phyloP scores from a whole-genome alignment of 768 basidiomycete genomes.

The Leccinum longicurvipes region DNA sequence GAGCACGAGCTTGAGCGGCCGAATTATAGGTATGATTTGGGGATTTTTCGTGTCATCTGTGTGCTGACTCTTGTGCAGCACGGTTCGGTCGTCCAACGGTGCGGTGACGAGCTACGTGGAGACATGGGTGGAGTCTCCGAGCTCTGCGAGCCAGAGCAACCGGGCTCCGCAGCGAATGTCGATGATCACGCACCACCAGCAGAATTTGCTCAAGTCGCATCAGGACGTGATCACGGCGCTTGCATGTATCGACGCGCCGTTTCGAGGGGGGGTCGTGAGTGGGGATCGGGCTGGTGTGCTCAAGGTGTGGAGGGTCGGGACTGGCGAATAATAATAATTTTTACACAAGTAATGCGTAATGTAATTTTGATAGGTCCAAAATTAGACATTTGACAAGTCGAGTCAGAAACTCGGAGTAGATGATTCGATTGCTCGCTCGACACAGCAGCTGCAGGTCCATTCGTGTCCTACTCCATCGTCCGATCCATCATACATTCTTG shows the following conservation, averaged over 20 bases:
- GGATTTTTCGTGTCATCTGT: neutral
- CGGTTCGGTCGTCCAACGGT: constrained; percentile 35
- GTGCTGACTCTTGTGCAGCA: constrained; percentile 23
- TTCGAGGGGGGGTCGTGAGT: constrained; percentile 88
- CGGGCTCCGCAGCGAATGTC: constrained; percentile 74
- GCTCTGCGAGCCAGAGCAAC: constrained; percentile 49
- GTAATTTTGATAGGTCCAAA: constrained; percentile 21
- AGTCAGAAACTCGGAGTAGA: constrained; percentile 24
- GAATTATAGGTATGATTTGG: constrained; percentile 58
- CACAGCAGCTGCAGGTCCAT: constrained; percentile 14
- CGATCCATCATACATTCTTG: constrained; percentile 3
- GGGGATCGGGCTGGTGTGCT: constrained; percentile 87
- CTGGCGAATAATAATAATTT: constrained; percentile 32
- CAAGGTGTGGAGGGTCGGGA: constrained; percentile 84
- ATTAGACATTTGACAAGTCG: constrained; percentile 4
- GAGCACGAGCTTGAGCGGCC: constrained; percentile 76
- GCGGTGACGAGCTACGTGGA: constrained; percentile 56
- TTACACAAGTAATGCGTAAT: too few relatives aligned
- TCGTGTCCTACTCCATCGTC: constrained; percentile 22
- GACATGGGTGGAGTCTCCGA: constrained; percentile 51
- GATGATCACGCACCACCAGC: constrained; percentile 77
- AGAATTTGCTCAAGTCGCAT: constrained; percentile 80
- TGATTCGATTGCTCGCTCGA: constrained; percentile 36
- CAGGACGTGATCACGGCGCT: constrained; percentile 88
- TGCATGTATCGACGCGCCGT: constrained; percentile 86